Evolutionary conservation across 2,329 filamentous ascomycete genomes (phyloP).

Genomic region (Exophiala alcalophila): DNA sequence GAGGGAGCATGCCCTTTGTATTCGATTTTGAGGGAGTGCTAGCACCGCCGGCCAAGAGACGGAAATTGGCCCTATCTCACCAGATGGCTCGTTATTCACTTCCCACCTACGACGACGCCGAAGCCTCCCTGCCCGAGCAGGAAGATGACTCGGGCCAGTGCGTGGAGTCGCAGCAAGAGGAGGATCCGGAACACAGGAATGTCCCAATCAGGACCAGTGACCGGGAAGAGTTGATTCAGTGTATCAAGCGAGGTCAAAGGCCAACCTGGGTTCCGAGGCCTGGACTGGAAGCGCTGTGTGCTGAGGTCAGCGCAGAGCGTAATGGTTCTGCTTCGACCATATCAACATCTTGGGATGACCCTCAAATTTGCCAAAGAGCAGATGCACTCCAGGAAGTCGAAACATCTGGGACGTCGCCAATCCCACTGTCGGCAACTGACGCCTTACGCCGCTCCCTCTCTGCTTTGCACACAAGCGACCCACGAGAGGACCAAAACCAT

Average conservation of each 20-base stretch:
- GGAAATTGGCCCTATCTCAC: conserved; percentile 18
- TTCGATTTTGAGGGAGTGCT: conserved; percentile 12
- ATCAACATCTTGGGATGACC: conserved; percentile 27
- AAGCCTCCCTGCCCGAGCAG: conserved; percentile 3
- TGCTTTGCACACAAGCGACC: conserved; percentile 62
- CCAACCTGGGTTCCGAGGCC: conserved; percentile 68
- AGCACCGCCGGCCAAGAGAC: conserved; percentile 22
- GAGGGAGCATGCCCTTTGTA: conserved; percentile 29
- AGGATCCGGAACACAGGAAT: not conserved
- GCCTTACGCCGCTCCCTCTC: conserved; percentile 65
- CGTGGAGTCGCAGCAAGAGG: not conserved
- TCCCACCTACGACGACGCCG: conserved; percentile 9
- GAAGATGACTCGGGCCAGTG: not conserved
- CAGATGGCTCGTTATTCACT: conserved; percentile 21
- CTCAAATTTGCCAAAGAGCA: conserved; percentile 50
- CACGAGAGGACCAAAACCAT: conserved; percentile 42
- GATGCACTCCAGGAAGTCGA: not conserved
- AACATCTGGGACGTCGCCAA: conserved; percentile 49
- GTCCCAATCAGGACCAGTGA: conserved; percentile 42
- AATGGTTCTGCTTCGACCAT: conserved; percentile 32
- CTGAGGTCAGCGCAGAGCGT: conserved; percentile 23
- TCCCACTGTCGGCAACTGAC: conserved; percentile 38
- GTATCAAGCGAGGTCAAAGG: conserved; percentile 74
- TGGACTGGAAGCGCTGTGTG: conserved; percentile 49
- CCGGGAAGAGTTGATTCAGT: conserved; percentile 76